A percentile compares a stretch with the other conserved stretches of the same genome.
Conservation (phyloP, 345 rosid species). For the Gynandropsis gynandra region DNA sequence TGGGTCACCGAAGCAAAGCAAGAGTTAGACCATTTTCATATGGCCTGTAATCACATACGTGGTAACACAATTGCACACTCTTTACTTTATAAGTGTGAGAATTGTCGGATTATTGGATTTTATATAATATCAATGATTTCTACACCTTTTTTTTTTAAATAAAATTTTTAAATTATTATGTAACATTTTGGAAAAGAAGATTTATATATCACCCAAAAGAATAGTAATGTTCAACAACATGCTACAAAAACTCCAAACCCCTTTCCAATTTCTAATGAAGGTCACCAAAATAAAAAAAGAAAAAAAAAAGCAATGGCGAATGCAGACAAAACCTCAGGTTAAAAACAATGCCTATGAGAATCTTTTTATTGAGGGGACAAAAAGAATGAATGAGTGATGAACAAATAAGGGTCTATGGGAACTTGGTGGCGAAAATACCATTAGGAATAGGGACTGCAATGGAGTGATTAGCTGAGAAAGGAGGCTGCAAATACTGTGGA, state of each 20-base stretch:
- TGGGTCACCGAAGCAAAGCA: slow-evolving; percentile 11
- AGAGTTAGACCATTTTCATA: slow-evolving; percentile 18
- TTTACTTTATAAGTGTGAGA: slow-evolving; percentile 18
- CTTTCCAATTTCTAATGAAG: no score
- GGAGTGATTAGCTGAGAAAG: slow-evolving; percentile 29
- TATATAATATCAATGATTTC: slow-evolving; percentile 7
- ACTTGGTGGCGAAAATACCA: slow-evolving; percentile 34
- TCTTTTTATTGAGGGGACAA: not conserved
- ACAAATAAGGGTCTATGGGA: slow-evolving; percentile 27
- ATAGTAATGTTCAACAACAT: no score
- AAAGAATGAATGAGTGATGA: slow-evolving; percentile 13
- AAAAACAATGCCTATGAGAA: slow-evolving; percentile 13
- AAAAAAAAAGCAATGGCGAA: not conserved
- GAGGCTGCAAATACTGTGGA: slow-evolving; percentile 39
- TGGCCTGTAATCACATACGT: slow-evolving; percentile 25
- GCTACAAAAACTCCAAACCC: no score
- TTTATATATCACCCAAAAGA: no score
- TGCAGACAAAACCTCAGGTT: not conserved
- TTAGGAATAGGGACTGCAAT: slow-evolving; percentile 36
- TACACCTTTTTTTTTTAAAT: not conserved
- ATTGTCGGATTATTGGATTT: not conserved
- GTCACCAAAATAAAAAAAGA: not conserved
- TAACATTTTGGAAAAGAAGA: no score
- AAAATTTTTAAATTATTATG: not conserved
- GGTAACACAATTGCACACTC: slow-evolving; percentile 23